Conservation (phyloP, 192 early-diverging fungal species). For the Oehlia diaphana region DNA sequence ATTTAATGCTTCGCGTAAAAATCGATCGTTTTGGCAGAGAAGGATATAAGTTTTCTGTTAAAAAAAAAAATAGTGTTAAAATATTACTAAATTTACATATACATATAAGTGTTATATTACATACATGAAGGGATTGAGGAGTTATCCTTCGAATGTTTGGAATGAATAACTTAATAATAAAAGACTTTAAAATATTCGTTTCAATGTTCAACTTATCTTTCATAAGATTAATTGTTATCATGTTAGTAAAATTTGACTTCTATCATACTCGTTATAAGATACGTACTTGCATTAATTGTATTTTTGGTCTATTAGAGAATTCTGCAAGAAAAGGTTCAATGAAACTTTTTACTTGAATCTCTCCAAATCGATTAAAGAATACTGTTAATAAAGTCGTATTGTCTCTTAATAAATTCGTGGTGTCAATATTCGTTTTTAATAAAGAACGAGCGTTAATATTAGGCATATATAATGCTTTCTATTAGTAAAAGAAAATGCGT, state of each 20-base stretch:
- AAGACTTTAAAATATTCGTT: conserved; percentile 10
- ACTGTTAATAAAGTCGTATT: conserved; percentile 3
- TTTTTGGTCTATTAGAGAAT: neutral
- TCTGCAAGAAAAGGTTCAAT: conserved; percentile 4
- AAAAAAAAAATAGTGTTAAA: no score
- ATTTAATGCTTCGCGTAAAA: conserved; percentile 42
- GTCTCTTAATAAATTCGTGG: neutral
- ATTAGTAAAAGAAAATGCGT: neutral
- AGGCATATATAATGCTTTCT: conserved; percentile 26
- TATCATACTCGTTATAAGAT: neutral
- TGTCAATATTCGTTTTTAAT: neutral
- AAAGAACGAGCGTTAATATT: conserved; percentile 17
- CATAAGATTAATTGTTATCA: neutral
- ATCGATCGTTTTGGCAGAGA: neutral
- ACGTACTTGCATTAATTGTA: conserved; percentile 1
- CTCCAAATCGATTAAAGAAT: conserved; percentile 19
- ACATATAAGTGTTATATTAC: neutral
- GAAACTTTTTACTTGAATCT: neutral
- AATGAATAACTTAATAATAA: conserved; percentile 26
- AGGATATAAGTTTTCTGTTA: neutral
- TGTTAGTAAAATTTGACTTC: neutral
- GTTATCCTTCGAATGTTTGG: conserved; percentile 9
- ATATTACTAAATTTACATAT: neutral
- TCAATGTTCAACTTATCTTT: conserved; percentile 6
- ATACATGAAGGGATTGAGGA: conserved; percentile 20